Evolutionary conservation across 73 alveolate genomes (phyloP), one percentile per base, ranked within the genome.

Genomic region (Paramecium sonneborni): DNA sequence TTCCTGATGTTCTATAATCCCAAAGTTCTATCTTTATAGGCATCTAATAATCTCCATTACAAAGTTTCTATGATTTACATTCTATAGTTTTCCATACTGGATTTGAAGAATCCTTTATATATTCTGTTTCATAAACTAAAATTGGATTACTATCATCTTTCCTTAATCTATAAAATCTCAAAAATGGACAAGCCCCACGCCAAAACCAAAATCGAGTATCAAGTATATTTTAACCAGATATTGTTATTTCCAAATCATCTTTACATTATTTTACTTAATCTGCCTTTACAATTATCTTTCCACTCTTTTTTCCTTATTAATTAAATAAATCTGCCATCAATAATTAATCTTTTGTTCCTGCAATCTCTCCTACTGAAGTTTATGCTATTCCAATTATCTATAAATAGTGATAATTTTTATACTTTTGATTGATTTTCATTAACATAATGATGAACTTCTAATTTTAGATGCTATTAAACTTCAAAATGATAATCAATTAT

Each of bases 401-500:
- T 28, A 52, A 18, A 9, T 21, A 15, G 18, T 62, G 6, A 52
- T 44, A 20, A 20, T 39, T 20, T 44, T 39, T 2, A n/a, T 85
- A 43, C 88, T 85, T 67, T 85, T 38, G 87, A 74, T 28, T 74
- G 8, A 74, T 74, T 24, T 86, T 91, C 15, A 56, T 6, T 72
- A 28, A 52, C 55, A 28, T 72, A 92, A 48, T 91, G 87, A 18
- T 67, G 57, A 23, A 91, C 95, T 21, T 57, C 89, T 6, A 91
- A 91, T 23, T 30, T 76, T 2, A 91, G 52, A 34, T 55, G 70
- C 82, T 95, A 85, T 39, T 93, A 92, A 55, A 76, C 82, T 93
- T 96, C 98, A 69, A 96, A 96, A 68, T 52, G 86, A 92, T 86
- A 96, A 15, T 93, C 93, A 3, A 96, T 35, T 20, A 23, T 76